Percentiles rank a stretch among this genome's conserved stretches.
Evolutionary conservation across 108 stramenopile genomes (phyloP).

Genomic region (Cyclotella cryptica): DNA sequence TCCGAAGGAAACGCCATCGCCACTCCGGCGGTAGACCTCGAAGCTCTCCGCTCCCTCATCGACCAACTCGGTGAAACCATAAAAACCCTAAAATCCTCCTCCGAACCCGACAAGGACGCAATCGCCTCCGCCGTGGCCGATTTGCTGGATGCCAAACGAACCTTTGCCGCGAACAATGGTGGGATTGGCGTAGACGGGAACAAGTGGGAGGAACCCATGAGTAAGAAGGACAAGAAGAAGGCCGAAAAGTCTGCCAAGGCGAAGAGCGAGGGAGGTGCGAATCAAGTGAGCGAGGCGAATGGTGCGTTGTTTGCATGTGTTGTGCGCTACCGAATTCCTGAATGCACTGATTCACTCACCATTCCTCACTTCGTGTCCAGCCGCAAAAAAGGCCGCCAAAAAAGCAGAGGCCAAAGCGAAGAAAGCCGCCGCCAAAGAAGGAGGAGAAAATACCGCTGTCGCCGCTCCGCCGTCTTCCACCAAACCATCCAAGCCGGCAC

Average conservation of each 20-base stretch:
- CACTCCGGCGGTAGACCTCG: constrained; percentile 43
- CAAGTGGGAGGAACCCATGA: constrained; percentile 63
- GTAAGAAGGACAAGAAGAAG: constrained; percentile 83
- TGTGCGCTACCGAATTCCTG: neutral
- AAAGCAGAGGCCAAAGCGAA: constrained; percentile 86
- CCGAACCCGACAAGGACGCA: constrained; percentile 59
- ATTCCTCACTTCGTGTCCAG: neutral
- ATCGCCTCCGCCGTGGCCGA: constrained; percentile 59
- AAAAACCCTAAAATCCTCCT: constrained; percentile 60
- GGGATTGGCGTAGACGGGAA: constrained; percentile 89
- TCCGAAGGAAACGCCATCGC: constrained; percentile 49
- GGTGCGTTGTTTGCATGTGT: constrained; percentile 6
- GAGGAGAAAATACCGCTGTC: constrained; percentile 1
- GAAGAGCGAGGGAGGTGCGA: constrained; percentile 23
- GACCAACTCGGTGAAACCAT: constrained; percentile 59
- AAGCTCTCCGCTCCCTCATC: constrained; percentile 61
- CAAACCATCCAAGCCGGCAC: constrained; percentile 11
- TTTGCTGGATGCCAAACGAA: constrained; percentile 61
- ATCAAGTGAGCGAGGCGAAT: constrained; percentile 29
- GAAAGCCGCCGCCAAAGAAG: constrained; percentile 69
- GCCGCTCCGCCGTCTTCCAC: constrained; percentile 31
- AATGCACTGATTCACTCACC: neutral
- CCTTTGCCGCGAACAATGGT: constrained; percentile 74
- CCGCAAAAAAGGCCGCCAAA: constrained; percentile 86
- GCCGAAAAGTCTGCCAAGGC: constrained; percentile 59